phyloP scores from a whole-genome alignment of 306 rosid species.

The Rubus parviflorus region DNA sequence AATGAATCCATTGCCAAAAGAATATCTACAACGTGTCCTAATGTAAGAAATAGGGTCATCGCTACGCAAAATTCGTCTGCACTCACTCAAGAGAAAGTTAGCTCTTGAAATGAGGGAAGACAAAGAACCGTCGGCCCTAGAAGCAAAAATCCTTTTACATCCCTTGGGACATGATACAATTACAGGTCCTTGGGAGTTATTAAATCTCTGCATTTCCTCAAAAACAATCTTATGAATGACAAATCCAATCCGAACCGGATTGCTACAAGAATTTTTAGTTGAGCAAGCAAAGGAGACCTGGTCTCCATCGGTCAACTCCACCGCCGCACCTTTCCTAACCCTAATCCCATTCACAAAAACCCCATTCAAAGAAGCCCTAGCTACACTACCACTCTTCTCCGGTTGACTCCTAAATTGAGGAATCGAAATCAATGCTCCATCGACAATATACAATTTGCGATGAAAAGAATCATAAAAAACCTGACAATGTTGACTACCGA shows the following conservation, averaged over 20 bases:
- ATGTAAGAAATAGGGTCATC: constrained; percentile 55
- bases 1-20: constrained; percentile 8
- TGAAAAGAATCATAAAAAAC: constrained; percentile 49
- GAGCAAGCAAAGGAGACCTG: constrained; percentile 57
- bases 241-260: constrained; percentile 52
- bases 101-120: constrained; percentile 37
- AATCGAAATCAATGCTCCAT: constrained; percentile 32
- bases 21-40: background rate
- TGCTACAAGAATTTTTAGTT: constrained; percentile 26
- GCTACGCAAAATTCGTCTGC: constrained; percentile 52
- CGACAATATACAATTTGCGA: constrained; percentile 50
- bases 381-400: constrained; percentile 4
- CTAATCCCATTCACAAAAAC: constrained; percentile 60
- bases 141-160: constrained; percentile 59
- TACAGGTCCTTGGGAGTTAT: constrained; percentile 39
- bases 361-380: constrained; percentile 52
- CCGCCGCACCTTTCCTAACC: constrained; percentile 39
- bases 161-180: constrained; percentile 33
- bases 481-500: constrained; percentile 67
- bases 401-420: constrained; percentile 41
- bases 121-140: constrained; percentile 18
- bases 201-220: constrained; percentile 19
- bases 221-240: constrained; percentile 37
- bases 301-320: constrained; percentile 55
- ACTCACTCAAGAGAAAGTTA: constrained; percentile 41